These are phyloP conservation scores for Citeromyces hawaiiensis DNA, from an alignment of 1,139 yeast species.

Conservation along the genomic window DNA sequence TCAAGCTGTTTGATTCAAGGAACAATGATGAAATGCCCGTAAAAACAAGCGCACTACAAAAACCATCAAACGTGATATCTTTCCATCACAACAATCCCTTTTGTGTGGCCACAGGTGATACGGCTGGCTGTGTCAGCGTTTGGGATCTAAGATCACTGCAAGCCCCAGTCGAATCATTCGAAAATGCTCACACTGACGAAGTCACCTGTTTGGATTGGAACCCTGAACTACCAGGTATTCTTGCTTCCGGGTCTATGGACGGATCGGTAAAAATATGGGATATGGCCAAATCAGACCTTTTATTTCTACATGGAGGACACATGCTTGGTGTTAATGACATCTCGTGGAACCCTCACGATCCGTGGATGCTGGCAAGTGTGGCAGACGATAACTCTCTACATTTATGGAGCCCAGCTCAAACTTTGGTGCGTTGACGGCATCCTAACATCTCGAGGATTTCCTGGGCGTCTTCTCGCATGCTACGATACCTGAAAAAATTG, in stretches of 20 bases:
- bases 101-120: conserved; percentile 59
- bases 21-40: conserved; percentile 12
- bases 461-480: background rate
- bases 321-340: conserved; percentile 78
- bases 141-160: conserved; percentile 56
- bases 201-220: conserved; percentile 75
- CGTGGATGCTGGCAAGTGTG: conserved; percentile 72
- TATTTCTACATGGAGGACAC: conserved; percentile 85
- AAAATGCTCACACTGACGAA: conserved; percentile 41
- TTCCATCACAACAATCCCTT: conserved; percentile 44
- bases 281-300: conserved; percentile 26
- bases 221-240: conserved; percentile 39
- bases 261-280: conserved; percentile 64
- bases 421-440: background rate
- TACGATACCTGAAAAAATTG: background rate
- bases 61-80: conserved; percentile 52
- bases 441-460: background rate
- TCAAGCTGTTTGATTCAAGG: conserved; percentile 35
- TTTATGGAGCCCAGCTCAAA: conserved; percentile 55
- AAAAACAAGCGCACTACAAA: conserved; percentile 6
- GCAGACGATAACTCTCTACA: conserved; percentile 85
- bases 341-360: conserved; percentile 73
- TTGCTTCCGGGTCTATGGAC: conserved; percentile 69
- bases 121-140: conserved; percentile 39
- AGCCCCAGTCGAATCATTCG: conserved; percentile 13